Evolutionary conservation across 257 asterid species (phyloP).

Genomic region (Solanum tarapatanum): DNA sequence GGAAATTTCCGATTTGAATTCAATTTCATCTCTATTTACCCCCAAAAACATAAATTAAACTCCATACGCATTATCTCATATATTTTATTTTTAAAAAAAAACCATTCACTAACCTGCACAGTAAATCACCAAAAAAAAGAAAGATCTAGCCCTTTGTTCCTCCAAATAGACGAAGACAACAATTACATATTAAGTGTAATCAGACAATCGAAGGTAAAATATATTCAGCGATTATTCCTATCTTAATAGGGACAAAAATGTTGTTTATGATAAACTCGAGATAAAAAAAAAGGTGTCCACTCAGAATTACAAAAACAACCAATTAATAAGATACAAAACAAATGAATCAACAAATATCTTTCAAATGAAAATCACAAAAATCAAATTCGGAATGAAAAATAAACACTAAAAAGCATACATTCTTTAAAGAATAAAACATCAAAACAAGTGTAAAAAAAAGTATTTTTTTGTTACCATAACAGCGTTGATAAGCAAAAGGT

Average conservation of each 20-base stretch:
- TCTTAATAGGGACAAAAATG: not conserved
- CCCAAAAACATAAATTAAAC: not conserved
- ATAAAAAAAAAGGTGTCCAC: not conserved
- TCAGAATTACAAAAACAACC: not conserved
- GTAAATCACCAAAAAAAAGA: not conserved
- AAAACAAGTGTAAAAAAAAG: not conserved
- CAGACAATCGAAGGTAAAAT: not conserved
- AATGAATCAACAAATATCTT: not conserved
- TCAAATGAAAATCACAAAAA: not conserved
- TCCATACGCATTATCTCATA: not conserved
- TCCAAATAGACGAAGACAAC: not conserved
- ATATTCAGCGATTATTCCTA: fast-evolving
- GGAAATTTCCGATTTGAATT: not conserved
- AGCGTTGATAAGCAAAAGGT: not conserved
- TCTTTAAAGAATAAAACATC: not conserved
- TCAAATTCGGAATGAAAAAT: not conserved
- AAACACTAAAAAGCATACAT: not conserved
- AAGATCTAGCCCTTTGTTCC: not conserved
- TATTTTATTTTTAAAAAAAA: no score
- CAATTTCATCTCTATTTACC: not conserved
- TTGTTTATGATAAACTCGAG: fast-evolving
- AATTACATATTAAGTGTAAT: not conserved
- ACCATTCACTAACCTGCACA: not conserved
- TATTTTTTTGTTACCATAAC: not conserved
- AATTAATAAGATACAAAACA: not conserved